These are phyloP conservation scores for Boechera divaricarpa DNA, from an alignment of 345 rosid genomes.

Conservation along the genomic window DNA sequence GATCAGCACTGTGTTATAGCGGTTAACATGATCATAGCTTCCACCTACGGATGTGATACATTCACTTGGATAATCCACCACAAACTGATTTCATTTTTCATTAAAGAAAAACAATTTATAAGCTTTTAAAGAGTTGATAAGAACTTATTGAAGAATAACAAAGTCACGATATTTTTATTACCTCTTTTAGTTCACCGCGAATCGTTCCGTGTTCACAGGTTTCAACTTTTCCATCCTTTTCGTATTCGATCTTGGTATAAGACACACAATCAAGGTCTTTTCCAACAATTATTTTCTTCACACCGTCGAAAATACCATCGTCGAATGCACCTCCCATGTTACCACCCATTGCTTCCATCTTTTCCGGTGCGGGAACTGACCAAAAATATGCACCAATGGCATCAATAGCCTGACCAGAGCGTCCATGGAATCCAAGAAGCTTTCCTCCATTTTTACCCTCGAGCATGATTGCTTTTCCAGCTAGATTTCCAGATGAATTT, in stretches of 20 bases:
- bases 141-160: too few species aligned
- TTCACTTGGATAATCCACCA: constrained; percentile 21
- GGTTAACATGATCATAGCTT: neutral
- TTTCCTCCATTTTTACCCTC: constrained; percentile 37
- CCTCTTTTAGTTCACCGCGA: neutral
- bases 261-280: constrained; percentile 10
- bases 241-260: constrained; percentile 35
- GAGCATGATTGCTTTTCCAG: constrained; percentile 16
- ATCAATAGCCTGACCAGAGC: constrained; percentile 38
- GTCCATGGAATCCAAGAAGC: constrained; percentile 42
- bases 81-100: neutral
- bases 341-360: neutral
- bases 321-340: constrained; percentile 9
- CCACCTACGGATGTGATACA: constrained; percentile 29
- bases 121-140: too few species aligned
- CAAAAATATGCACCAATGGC: constrained; percentile 18
- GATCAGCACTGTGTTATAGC: neutral
- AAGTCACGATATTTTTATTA: too few species aligned
- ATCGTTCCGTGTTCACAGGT: constrained; percentile 6
- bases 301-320: constrained; percentile 25
- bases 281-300: constrained; percentile 7
- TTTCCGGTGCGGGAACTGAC: neutral
- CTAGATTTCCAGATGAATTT: too few species aligned
- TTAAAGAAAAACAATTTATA: too few species aligned
- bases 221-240: neutral